Percentiles rank a stretch among this genome's conserved stretches.
phyloP scores from a whole-genome alignment of 2,329 filamentous ascomycete genomes.

The Bipolaris cookei region DNA sequence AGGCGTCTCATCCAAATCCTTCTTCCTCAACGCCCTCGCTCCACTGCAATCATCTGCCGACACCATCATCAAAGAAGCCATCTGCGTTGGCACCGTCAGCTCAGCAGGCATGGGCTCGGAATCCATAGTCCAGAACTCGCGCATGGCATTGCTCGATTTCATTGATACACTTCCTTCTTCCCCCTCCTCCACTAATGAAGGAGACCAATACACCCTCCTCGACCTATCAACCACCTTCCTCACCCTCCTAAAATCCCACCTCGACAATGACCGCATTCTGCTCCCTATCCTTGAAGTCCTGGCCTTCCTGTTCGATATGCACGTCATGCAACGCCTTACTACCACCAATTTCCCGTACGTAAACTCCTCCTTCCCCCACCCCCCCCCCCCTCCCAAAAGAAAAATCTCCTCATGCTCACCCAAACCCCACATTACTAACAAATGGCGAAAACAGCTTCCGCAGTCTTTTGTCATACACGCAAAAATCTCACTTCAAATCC shows the following conservation, averaged over 20 bases:
- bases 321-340: slow-evolving; percentile 50
- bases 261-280: slow-evolving; percentile 69
- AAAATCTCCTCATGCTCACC: too few species aligned
- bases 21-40: slow-evolving; percentile 63
- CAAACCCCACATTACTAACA: too few species aligned
- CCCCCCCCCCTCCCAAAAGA: too few species aligned
- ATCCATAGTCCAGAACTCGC: slow-evolving; percentile 72
- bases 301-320: slow-evolving; percentile 68
- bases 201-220: slow-evolving; percentile 30
- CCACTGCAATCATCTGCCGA: slow-evolving; percentile 22
- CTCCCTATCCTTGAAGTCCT: slow-evolving; percentile 78
- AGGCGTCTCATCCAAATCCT: slow-evolving; percentile 64
- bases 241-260: slow-evolving; percentile 36
- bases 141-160: slow-evolving; percentile 65
- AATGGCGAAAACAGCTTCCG: slow-evolving; percentile 52
- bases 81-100: slow-evolving; percentile 72
- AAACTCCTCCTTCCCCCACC: too few species aligned
- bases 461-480: slow-evolving; percentile 70
- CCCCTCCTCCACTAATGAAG: background rate
- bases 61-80: slow-evolving; percentile 39
- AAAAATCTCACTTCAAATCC: slow-evolving; percentile 82
- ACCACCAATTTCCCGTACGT: slow-evolving; percentile 62
- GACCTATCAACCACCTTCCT: slow-evolving; percentile 36
- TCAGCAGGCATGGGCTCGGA: slow-evolving; percentile 82
- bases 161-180: slow-evolving; percentile 36